phyloP scores from a whole-genome alignment of 441 rosid species.

The Lepidium campestre region DNA sequence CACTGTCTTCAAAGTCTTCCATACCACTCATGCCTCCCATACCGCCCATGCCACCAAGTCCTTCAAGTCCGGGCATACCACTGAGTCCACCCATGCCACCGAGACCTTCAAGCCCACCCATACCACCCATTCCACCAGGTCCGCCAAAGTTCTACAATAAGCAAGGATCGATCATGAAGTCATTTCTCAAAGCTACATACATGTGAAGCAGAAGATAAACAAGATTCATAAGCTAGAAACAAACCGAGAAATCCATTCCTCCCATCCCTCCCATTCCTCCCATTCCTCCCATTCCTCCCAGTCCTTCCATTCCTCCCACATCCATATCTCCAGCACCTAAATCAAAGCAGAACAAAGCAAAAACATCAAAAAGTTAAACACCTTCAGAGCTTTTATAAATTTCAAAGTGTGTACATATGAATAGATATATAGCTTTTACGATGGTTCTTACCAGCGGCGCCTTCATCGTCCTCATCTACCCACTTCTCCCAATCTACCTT shows the following conservation, averaged over 20 bases:
- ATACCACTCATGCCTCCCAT: conserved; percentile 33
- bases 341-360: neutral
- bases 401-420: neutral
- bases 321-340: conserved; percentile 30
- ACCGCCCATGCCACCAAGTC: conserved; percentile 25
- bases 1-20: conserved; percentile 76
- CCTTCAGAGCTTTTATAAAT: neutral
- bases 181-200: neutral
- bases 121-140: conserved; percentile 18
- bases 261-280: conserved; percentile 2
- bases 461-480: conserved; percentile 87
- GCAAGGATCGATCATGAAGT: neutral
- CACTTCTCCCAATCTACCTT: conserved; percentile 92
- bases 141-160: conserved; percentile 41
- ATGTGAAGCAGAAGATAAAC: neutral
- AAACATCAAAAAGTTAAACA: neutral
- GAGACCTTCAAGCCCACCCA: conserved; percentile 44
- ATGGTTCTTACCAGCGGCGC: conserved; percentile 17
- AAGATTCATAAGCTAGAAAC: conserved; percentile 12
- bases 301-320: conserved; percentile 24
- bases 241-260: conserved; percentile 33
- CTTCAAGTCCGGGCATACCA: conserved; percentile 38
- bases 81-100: conserved; percentile 30
- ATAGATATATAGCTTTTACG: neutral
- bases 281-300: conserved; percentile 15